A percentile compares a stretch with the other conserved stretches of the same genome.
phyloP scores from a whole-genome alignment of 2,329 filamentous ascomycete species.

The Ophiocordyceps australis region DNA sequence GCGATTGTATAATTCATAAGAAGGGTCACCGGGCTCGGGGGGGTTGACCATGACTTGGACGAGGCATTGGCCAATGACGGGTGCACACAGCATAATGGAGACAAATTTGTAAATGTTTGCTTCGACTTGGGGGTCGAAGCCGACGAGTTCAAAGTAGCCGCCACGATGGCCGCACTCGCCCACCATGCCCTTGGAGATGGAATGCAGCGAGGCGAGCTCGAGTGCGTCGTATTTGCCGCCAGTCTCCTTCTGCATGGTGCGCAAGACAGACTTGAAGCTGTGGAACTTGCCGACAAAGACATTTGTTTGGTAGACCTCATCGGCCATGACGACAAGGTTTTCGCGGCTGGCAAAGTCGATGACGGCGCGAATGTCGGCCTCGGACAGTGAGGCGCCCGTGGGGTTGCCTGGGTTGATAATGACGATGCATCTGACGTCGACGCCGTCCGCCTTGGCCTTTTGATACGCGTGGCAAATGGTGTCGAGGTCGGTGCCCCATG shows the following conservation, averaged over 20 bases:
- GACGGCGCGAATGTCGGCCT: conserved; percentile 66
- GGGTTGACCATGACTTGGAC: conserved; percentile 98
- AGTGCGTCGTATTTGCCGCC: conserved; percentile 66
- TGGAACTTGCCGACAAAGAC: conserved; percentile 89
- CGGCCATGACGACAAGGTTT: conserved; percentile 76
- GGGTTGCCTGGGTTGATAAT: conserved; percentile 99
- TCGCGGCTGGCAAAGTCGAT: conserved; percentile 74
- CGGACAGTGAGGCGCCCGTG: conserved; percentile 70
- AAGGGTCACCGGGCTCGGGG: conserved; percentile 65
- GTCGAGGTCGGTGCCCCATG: conserved; percentile 78
- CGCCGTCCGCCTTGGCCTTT: conserved; percentile 57
- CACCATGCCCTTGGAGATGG: conserved; percentile 94
- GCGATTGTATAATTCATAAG: conserved; percentile 62
- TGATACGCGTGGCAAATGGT: conserved; percentile 57
- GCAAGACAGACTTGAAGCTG: conserved; percentile 83
- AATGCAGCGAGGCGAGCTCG: conserved; percentile 85
- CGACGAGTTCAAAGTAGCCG: conserved; percentile 91
- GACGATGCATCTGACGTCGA: conserved; percentile 80
- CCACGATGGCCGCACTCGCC: conserved; percentile 96
- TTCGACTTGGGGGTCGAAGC: conserved; percentile 71
- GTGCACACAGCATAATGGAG: conserved; percentile 89
- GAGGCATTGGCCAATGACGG: conserved; percentile 88
- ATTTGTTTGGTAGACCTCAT: conserved; percentile 99
- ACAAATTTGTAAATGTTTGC: conserved; percentile 98
- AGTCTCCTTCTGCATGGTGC: conserved; percentile 57